Evolutionary conservation across 2,329 filamentous ascomycete species (phyloP), one percentile per base, ranked within the genome.

Genomic region (Ophiostoma pallidulum): DNA sequence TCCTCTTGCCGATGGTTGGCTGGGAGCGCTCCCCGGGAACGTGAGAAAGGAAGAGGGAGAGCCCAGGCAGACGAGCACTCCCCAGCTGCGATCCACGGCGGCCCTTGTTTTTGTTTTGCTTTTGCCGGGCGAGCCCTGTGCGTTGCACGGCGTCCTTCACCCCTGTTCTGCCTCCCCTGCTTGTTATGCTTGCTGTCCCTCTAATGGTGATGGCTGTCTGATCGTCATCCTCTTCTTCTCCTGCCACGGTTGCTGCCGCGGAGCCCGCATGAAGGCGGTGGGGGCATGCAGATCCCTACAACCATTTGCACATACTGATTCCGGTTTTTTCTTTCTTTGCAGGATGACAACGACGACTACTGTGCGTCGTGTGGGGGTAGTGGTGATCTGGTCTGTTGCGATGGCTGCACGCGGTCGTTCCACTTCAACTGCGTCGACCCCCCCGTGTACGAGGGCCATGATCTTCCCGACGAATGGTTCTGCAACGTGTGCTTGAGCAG

Each of bases 361-460:
- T 98, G 91, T 69, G 83, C 83, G 52, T 80, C 88, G 39, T 98
- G 92, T 67, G 80, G 83, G 59, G 85, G 84, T 54, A 84, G 80
- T 56, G 91, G 91, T 49, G 80, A 88, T 57, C 77, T 98, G 53
- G 75, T 97, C 55, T 96, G 90, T 67, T 98, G 92, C 65, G 92
- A 97, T 68, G 86, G 85, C 53, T 98, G 92, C 67, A 78, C 83
- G 51, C 80, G 87, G 56, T 87, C 90, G 6, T 96, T 94, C 66
- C 92, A 97, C 66, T 88, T 92, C 62, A 75, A 78, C 51, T 97
- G 92, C 63, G 79, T 92, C 56, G 84, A 94, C 64, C 89, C 91
- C 52, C 84, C 87, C 33, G 71, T 88, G 56, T 74, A 80, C 47
- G 74, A 80, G 47, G 74, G 78, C 42, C 71, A 74, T 46, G 64